These are phyloP conservation scores for Echria macrotheca DNA, from an alignment of 495 filamentous ascomycete genomes.

Conservation along the genomic window DNA sequence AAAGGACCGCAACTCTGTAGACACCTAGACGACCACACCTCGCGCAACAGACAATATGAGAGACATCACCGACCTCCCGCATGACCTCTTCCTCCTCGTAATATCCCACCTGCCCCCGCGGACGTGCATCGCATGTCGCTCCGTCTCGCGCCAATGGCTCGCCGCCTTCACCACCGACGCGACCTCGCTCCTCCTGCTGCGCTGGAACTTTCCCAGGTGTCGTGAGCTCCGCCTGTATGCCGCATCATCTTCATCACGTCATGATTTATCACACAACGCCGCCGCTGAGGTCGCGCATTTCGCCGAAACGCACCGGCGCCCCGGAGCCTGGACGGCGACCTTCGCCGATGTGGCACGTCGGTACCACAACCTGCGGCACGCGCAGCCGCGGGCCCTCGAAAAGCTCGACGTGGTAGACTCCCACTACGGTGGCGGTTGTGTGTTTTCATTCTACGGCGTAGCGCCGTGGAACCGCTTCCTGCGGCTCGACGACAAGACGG, in stretches of 20 bases:
- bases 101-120: conserved; percentile 45
- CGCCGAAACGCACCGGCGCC: neutral
- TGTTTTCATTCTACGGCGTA: conserved; percentile 42
- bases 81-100: conserved; percentile 50
- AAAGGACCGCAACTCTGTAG: no score
- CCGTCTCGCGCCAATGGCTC: conserved; percentile 51
- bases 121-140: conserved; percentile 51
- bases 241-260: conserved; percentile 2
- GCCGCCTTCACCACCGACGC: conserved; percentile 47
- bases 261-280: neutral
- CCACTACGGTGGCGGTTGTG: conserved; percentile 18
- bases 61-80: conserved; percentile 47
- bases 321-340: conserved; percentile 32
- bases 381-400: conserved; percentile 43
- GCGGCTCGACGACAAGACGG: conserved; percentile 37
- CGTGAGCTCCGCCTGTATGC: conserved; percentile 43
- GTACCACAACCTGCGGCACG: conserved; percentile 50
- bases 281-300: neutral
- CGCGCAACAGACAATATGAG: conserved; percentile 19
- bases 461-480: conserved; percentile 54
- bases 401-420: conserved; percentile 36
- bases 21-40: neutral
- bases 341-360: conserved; percentile 53
- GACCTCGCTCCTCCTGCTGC: conserved; percentile 42
- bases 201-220: conserved; percentile 49